Conservation (phyloP, 176 grass and related monocot genomes). For the Miscanthus lutarioriparius region DNA sequence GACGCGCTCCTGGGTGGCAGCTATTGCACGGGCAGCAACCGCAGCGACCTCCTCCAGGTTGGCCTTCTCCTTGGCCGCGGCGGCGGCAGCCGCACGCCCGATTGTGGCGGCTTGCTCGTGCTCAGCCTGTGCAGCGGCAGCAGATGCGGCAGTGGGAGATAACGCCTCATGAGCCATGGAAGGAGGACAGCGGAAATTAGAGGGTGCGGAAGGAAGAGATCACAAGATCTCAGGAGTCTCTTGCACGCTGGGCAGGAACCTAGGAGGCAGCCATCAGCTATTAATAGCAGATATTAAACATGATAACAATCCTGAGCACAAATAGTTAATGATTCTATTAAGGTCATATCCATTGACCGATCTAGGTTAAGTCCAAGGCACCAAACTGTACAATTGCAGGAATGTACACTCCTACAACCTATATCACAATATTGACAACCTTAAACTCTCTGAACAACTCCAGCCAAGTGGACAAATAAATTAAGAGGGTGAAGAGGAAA, state of each 20-base stretch:
- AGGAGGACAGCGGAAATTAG: too few species aligned
- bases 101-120: too few species aligned
- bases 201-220: too few species aligned
- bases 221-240: too few species aligned
- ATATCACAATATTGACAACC: neutral
- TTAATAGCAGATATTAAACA: neutral
- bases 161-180: too few species aligned
- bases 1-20: too few species aligned
- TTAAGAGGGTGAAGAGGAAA: constrained; percentile 34
- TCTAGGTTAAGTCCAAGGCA: neutral
- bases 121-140: too few species aligned
- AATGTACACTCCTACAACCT: neutral
- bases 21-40: too few species aligned
- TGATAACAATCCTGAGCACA: neutral
- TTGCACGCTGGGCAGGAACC: neutral
- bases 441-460: constrained; percentile 3
- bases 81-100: too few species aligned
- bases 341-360: neutral
- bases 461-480: constrained; percentile 25
- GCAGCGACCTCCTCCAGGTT: too few species aligned
- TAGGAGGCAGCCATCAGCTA: neutral
- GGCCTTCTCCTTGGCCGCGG: too few species aligned
- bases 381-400: neutral
- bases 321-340: neutral
- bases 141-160: too few species aligned